Percentiles rank a stretch among this genome's conserved stretches.
phyloP scores from a whole-genome alignment of 495 filamentous ascomycete genomes.

The Xylaria acuta region DNA sequence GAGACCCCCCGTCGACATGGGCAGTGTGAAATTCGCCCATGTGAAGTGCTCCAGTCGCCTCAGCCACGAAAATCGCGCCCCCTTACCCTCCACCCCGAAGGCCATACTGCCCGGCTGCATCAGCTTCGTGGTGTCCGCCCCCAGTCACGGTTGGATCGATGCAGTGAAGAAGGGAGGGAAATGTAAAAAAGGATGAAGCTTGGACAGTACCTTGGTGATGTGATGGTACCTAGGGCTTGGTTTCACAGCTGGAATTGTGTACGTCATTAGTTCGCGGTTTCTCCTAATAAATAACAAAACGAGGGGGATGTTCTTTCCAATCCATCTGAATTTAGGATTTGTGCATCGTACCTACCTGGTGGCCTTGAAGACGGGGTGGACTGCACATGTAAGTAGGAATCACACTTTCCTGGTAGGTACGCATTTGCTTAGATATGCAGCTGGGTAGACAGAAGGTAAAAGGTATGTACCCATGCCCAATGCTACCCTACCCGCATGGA shows the following conservation, averaged over 20 bases:
- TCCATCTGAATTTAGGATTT: not conserved
- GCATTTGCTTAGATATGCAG: not conserved
- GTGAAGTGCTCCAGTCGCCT: constrained; percentile 68
- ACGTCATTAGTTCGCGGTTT: not conserved
- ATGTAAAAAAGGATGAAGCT: not conserved
- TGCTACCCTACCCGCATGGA: no score
- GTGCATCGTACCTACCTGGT: not conserved
- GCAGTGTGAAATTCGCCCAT: constrained; percentile 74
- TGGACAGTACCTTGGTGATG: not conserved
- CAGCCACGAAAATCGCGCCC: constrained; percentile 8
- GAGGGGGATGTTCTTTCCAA: not conserved
- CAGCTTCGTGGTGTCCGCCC: not conserved
- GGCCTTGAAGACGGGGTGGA: not conserved
- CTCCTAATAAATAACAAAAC: not conserved
- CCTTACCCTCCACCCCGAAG: not conserved
- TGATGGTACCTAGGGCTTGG: not conserved
- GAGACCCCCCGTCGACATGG: constrained; percentile 70
- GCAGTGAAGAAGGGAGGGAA: not conserved
- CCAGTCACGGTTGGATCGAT: not conserved
- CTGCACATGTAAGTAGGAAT: not conserved
- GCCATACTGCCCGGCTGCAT: not conserved
- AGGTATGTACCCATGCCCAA: not conserved
- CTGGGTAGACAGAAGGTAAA: not conserved
- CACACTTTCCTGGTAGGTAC: not conserved
- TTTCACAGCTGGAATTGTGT: not conserved